phyloP scores from a whole-genome alignment of 768 basidiomycete genomes.

The Vararia minispora region DNA sequence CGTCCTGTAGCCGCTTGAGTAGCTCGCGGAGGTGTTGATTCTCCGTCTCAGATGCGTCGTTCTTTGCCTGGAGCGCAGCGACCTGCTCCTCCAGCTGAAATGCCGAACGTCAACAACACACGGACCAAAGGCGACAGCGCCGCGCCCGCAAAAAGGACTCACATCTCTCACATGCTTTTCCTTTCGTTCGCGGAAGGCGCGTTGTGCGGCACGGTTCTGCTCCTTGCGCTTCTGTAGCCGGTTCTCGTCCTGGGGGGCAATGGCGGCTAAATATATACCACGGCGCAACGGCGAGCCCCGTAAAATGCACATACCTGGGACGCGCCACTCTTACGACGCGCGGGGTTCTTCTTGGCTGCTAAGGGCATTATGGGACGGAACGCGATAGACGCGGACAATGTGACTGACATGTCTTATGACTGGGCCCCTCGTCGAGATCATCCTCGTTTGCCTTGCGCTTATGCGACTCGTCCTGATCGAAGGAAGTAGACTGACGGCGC shows the following conservation, averaged over 20 bases:
- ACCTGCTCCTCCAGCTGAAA: slow-evolving; percentile 84
- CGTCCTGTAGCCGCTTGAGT: slow-evolving; percentile 71
- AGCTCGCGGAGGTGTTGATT: slow-evolving; percentile 88
- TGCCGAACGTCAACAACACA: slow-evolving; percentile 4
- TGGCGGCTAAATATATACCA: slow-evolving; percentile 7
- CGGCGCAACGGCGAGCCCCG: not conserved
- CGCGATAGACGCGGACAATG: not conserved
- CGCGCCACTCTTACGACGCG: slow-evolving; percentile 28
- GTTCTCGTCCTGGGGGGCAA: slow-evolving; percentile 51
- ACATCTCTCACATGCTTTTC: slow-evolving; percentile 97
- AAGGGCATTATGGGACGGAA: not conserved
- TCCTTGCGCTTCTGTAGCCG: slow-evolving; percentile 85
- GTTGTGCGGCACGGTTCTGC: slow-evolving; percentile 94
- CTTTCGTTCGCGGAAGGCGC: slow-evolving; percentile 94
- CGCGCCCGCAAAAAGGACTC: slow-evolving; percentile 26
- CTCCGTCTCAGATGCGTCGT: slow-evolving; percentile 58
- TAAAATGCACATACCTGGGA: slow-evolving; percentile 20
- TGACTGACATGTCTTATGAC: slow-evolving; percentile 54
- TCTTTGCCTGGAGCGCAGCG: slow-evolving; percentile 75
- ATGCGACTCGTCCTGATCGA: slow-evolving; percentile 37
- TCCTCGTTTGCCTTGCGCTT: slow-evolving; percentile 74
- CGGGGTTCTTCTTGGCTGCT: slow-evolving; percentile 14
- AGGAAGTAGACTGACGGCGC: slow-evolving; percentile 21
- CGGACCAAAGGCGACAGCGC: slow-evolving; percentile 1
- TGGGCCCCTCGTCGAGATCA: slow-evolving; percentile 52